Evolutionary conservation across 2,329 filamentous ascomycete species (phyloP), one percentile per base, ranked within the genome.

Genomic region (Scytalidium sp.): DNA sequence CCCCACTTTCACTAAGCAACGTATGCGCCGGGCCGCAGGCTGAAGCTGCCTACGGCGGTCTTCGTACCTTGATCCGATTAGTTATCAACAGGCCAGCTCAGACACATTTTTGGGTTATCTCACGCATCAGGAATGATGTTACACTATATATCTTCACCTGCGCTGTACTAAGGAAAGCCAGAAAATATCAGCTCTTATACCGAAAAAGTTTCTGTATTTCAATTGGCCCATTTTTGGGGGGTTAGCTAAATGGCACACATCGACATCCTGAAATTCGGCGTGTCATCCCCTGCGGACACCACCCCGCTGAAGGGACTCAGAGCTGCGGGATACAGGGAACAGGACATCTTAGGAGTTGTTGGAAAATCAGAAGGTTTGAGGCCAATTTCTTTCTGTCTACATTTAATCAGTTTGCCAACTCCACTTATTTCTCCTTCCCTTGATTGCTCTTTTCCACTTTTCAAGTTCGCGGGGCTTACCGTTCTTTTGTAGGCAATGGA

Each of bases 361-460:
- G 64, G 64, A 15, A 68, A 67, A 49, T 62, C 60, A 11, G 64
- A 67, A 56, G 65, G 56, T 60, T 41, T 40, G 47, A 41, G 29
- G 19, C 17, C 3, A 20, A 20, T 39, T 15, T 32, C 7, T 17
- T 19, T 2, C 40, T 39, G 36, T 21, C 40, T 7, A 19, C 7
- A 7, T 7, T 27, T 7, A 27, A 27, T 27, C 13, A 7, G 25
- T 27, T 27, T 27, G 7, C 7, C 13, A 27, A 27, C 7, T 27
- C 13, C 13, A 7, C 7, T 27, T 7, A 13, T 27, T 27, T 27
- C 25, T 27, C 13, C 13, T 27, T 27, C 7, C 7, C 13, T 27
- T 27, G 7, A 27, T 13, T 7, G 25, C 32, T n/a, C 17, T 15
- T 36, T 15, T 36, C 4, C 15, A 7, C 32, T 15, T 36, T 4